Percentiles rank a stretch among this genome's conserved stretches.
Conservation (phyloP, 768 basidiomycete species). For the Tubosaeta sp. region DNA sequence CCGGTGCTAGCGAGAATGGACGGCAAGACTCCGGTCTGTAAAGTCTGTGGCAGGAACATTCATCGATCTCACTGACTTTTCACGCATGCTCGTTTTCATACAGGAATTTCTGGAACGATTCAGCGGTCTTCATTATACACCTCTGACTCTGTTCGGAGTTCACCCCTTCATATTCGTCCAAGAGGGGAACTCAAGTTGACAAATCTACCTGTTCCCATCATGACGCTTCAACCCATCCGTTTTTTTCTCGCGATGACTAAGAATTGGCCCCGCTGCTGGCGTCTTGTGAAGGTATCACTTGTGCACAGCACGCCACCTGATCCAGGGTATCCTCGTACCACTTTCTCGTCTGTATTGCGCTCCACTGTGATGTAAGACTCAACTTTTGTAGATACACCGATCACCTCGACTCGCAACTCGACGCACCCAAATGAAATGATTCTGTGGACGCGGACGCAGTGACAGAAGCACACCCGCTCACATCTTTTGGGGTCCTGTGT, state of each 20-base stretch:
- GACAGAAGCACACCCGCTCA: slow-evolving; percentile 11
- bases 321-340: slow-evolving; percentile 3
- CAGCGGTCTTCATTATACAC: slow-evolving; percentile 2
- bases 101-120: slow-evolving; percentile 6
- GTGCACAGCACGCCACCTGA: neutral
- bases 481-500: slow-evolving; percentile 15
- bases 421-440: neutral
- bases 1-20: slow-evolving; percentile 4
- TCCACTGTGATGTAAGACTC: slow-evolving; percentile 3
- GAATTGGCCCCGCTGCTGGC: neutral
- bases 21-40: no score
- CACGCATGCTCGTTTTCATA: slow-evolving; percentile 3
- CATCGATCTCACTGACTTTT: neutral
- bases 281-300: neutral
- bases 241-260: neutral
- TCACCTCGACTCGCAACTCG: neutral
- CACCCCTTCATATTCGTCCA: slow-evolving; percentile 1
- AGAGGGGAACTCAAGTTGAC: neutral
- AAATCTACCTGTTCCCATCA: neutral
- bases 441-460: slow-evolving; percentile 5
- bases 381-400: neutral
- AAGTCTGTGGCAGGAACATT: no score
- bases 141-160: neutral
- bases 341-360: neutral
- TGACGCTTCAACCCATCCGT: neutral